Conservation (phyloP, 495 filamentous ascomycete species). For the Neurospora terricola region DNA sequence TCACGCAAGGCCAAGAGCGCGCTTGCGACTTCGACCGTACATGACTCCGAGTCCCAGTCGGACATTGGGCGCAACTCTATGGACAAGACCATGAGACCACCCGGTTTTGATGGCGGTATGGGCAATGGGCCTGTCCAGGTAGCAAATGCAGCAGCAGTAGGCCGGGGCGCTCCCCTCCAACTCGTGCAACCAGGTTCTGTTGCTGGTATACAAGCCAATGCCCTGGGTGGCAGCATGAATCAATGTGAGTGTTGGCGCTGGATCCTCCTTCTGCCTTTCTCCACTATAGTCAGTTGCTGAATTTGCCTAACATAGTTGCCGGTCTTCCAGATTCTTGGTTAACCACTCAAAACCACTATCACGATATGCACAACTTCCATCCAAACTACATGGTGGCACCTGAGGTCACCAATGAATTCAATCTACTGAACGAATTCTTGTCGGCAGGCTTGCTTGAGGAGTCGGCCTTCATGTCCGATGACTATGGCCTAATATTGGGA, state of each 20-base stretch:
- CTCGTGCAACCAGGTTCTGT: slow-evolving; percentile 47
- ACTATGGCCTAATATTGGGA: slow-evolving; percentile 32
- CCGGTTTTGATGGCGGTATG: slow-evolving; percentile 28
- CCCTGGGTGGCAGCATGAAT: slow-evolving; percentile 49
- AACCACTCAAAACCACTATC: slow-evolving; percentile 62
- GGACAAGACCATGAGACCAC: slow-evolving; percentile 34
- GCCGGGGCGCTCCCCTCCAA: slow-evolving; percentile 37
- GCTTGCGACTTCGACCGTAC: slow-evolving; percentile 47
- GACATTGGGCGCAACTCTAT: slow-evolving; percentile 33
- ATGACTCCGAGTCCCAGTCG: slow-evolving; percentile 37
- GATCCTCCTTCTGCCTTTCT: slow-evolving; percentile 17
- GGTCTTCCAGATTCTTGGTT: slow-evolving; percentile 48
- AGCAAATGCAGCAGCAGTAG: slow-evolving; percentile 30
- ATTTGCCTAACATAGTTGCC: slow-evolving; percentile 29
- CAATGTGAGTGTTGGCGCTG: slow-evolving; percentile 55
- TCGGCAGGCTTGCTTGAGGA: slow-evolving; percentile 82
- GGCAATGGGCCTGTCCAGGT: slow-evolving; percentile 26
- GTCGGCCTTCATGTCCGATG: slow-evolving; percentile 52
- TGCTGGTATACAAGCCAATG: slow-evolving; percentile 42
- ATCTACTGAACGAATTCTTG: slow-evolving; percentile 90
- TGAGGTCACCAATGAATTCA: slow-evolving; percentile 92
- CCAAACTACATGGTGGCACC: slow-evolving; percentile 92
- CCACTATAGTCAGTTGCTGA: slow-evolving; percentile 26
- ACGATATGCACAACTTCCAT: slow-evolving; percentile 91
- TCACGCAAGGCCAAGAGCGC: slow-evolving; percentile 60